A percentile compares a stretch with the other conserved stretches of the same genome.
These are phyloP conservation scores for Nothophoma quercina DNA, from an alignment of 2,329 filamentous ascomycete species.

Conservation along the genomic window DNA sequence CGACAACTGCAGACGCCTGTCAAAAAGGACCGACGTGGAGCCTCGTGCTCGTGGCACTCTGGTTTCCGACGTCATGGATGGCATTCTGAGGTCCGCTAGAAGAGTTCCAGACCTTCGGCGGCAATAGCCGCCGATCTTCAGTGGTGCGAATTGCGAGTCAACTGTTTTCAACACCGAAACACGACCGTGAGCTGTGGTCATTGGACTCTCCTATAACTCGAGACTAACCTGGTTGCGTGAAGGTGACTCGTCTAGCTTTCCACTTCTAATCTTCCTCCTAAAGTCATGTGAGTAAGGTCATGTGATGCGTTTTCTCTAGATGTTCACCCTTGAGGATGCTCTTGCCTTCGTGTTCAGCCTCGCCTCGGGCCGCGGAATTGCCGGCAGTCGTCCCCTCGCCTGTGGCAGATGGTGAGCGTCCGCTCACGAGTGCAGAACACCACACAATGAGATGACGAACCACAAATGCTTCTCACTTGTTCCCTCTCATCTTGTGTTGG, in stretches of 20 bases:
- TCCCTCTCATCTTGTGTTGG: too few species aligned
- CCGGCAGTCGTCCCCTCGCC: background rate
- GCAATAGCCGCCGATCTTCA: background rate
- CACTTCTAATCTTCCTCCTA: background rate
- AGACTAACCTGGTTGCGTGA: background rate
- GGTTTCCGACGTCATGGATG: conserved; percentile 3
- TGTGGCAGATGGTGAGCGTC: background rate
- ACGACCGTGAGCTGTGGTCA: background rate
- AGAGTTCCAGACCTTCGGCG: conserved; percentile 7
- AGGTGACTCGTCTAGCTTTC: background rate
- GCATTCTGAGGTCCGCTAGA: background rate
- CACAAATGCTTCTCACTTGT: too few species aligned
- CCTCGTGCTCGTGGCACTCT: conserved; percentile 10
- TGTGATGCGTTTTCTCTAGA: background rate
- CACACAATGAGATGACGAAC: background rate
- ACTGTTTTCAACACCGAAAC: conserved; percentile 11
- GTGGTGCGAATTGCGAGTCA: background rate
- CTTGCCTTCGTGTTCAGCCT: background rate
- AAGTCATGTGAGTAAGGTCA: background rate
- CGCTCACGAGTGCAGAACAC: background rate
- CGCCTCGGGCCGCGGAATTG: background rate
- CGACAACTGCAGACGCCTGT: background rate
- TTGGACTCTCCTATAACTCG: background rate
- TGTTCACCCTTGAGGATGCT: background rate
- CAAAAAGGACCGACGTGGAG: background rate